phyloP scores from a whole-genome alignment of 129 eudicot genomes.

The Scalesia atractyloides region DNA sequence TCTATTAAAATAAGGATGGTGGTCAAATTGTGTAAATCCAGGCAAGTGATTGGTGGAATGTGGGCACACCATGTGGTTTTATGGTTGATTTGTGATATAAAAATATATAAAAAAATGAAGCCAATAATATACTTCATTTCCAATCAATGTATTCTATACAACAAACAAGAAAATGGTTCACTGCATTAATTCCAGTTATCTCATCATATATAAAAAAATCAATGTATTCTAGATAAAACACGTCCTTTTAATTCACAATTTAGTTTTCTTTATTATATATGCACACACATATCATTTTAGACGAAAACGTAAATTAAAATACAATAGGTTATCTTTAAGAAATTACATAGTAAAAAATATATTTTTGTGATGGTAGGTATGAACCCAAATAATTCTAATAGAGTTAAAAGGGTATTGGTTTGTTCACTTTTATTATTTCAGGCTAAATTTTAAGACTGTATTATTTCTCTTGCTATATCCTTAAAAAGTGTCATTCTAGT shows the following conservation, averaged over 20 bases:
- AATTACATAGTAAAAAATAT: background rate
- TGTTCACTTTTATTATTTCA: no score
- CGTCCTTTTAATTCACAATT: no score
- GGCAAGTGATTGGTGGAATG: conserved; percentile 36
- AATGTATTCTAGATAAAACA: conserved; percentile 21
- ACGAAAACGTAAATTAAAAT: background rate
- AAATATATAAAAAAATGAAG: conserved; percentile 18
- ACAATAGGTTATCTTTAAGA: background rate
- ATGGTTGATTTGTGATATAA: conserved; percentile 25
- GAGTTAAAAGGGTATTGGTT: no score
- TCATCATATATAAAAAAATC: no score
- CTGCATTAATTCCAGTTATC: conserved; percentile 16
- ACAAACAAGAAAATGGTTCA: conserved; percentile 36
- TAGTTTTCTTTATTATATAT: no score
- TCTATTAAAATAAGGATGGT: background rate
- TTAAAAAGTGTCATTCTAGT: no score
- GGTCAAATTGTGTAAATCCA: conserved; percentile 34
- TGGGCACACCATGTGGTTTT: conserved; percentile 42
- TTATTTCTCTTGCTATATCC: no score
- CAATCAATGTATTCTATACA: conserved; percentile 21
- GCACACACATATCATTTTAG: no score
- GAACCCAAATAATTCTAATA: no score
- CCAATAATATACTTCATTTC: conserved; percentile 26
- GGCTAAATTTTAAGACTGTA: no score
- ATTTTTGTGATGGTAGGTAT: background rate